Conservation (phyloP, 768 basidiomycete species). For the Naganishia randhawae region DNA sequence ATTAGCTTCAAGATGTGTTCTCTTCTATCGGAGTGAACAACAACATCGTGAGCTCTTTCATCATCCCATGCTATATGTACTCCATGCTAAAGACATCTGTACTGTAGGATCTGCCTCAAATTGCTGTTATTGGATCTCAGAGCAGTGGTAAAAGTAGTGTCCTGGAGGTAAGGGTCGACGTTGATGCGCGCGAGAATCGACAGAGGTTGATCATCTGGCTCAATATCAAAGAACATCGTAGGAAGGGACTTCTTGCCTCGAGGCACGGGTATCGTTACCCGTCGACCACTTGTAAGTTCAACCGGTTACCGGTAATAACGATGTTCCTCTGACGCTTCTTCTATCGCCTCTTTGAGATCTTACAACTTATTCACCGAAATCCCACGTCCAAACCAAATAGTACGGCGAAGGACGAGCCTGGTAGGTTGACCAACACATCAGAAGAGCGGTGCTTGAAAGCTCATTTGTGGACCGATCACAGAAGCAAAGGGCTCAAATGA, state of each 20-base stretch:
- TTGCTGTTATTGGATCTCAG: constrained; percentile 54
- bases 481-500: constrained; percentile 60
- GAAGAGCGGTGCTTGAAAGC: not conserved
- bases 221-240: constrained; percentile 73
- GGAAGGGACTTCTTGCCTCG: constrained; percentile 97
- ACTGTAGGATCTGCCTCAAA: constrained; percentile 53
- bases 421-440: constrained; percentile 48
- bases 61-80: not conserved
- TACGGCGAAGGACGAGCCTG: constrained; percentile 32
- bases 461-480: constrained; percentile 45
- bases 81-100: not conserved
- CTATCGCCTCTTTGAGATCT: constrained; percentile 57
- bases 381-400: constrained; percentile 54
- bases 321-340: not conserved
- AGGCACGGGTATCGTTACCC: constrained; percentile 97
- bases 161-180: constrained; percentile 49
- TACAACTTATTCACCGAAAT: constrained; percentile 87
- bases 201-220: not conserved
- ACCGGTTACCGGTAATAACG: constrained; percentile 20
- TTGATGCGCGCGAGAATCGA: not conserved
- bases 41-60: constrained; percentile 41
- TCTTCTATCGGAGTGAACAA: constrained; percentile 50
- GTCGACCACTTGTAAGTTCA: constrained; percentile 77
- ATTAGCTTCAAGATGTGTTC: constrained; percentile 51
- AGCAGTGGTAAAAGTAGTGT: constrained; percentile 54